Base-by-base conservation (phyloP, 345 rosid species). In the Lumnitzera racemosa region DNA sequence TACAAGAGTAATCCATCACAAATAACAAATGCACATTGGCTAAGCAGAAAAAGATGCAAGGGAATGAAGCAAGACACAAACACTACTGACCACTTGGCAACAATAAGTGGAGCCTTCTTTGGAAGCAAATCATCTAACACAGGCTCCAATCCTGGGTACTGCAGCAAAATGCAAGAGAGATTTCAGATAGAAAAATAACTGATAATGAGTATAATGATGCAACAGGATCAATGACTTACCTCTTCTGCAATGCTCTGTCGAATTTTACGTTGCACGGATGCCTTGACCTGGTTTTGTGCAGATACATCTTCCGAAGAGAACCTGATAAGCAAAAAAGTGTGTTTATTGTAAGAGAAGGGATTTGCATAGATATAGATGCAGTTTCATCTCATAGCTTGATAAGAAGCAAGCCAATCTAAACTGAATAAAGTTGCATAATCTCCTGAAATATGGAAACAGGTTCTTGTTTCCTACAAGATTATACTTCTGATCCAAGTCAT, bases 181-280 rank as follows among this genome's bases (percentile, higher is more conserved):
- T 25, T 53, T 24, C 64, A 12, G 50, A 60, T 49, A 60, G 20
- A 53, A 4, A 72, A 8, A 54, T 24, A 49, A 12, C 24, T 36
- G 24, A n/a, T 66, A 24, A 13, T 61, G 4, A 66, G 56, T 11
- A 46, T n/a, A 24, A 71, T 15, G 27, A 55, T 47, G 51, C 51
- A 60, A 5, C 51, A 20, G 25, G 49, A 13, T 29, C 60, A 51
- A 0, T 24, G 1, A 49, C 53, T 61, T 2, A 90, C 99, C 96
- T 95, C 98, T 46, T 95, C 99, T 15, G 86, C 96, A 60, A 90
- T 95, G 72, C 98, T 88, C 64, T 90, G 99, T 41, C 98, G 90
- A 53, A 95, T 88, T 76, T 73, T 90, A 13, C 99, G 82, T 68
- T 95, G 99, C 49, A 90, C 98, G 46, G 99, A 95, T 31, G 99